These are phyloP conservation scores for Ogataea neopini DNA, from an alignment of 805 yeast genomes.

Conservation along the genomic window DNA sequence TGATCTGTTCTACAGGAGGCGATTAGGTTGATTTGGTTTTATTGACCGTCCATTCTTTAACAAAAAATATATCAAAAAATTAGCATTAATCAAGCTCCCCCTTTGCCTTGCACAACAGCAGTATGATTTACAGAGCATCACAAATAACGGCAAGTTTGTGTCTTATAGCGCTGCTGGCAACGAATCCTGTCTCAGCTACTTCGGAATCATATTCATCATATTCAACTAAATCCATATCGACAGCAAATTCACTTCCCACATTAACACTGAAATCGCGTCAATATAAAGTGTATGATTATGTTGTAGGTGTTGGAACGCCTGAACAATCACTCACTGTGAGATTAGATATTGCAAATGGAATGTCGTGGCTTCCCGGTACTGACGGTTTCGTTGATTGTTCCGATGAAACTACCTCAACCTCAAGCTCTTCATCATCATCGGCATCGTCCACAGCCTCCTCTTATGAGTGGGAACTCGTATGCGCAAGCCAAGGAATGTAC, in stretches of 20 bases:
- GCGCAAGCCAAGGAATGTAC: conserved; percentile 31
- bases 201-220: background rate
- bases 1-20: too few relatives aligned
- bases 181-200: conserved; percentile 1
- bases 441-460: conserved; percentile 3
- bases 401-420: background rate
- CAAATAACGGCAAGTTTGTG: background rate
- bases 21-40: too few relatives aligned
- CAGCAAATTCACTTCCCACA: conserved; percentile 23
- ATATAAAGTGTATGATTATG: conserved; percentile 26
- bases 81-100: background rate
- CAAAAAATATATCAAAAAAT: too few relatives aligned
- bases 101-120: conserved; percentile 4
- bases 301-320: conserved; percentile 28
- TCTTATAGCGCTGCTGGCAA: background rate
- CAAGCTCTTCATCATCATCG: background rate
- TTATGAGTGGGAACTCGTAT: conserved; percentile 11
- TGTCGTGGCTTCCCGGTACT: conserved; percentile 33
- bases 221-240: conserved; percentile 10
- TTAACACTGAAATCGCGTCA: conserved; percentile 14
- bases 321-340: conserved; percentile 28
- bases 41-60: background rate
- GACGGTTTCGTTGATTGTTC: conserved; percentile 26
- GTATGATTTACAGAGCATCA: background rate
- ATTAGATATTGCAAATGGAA: conserved; percentile 32